Evolutionary conservation across 2,329 filamentous ascomycete genomes (phyloP), one percentile per base, ranked within the genome.

Genomic region (Dothidotthia symphoricarpi): DNA sequence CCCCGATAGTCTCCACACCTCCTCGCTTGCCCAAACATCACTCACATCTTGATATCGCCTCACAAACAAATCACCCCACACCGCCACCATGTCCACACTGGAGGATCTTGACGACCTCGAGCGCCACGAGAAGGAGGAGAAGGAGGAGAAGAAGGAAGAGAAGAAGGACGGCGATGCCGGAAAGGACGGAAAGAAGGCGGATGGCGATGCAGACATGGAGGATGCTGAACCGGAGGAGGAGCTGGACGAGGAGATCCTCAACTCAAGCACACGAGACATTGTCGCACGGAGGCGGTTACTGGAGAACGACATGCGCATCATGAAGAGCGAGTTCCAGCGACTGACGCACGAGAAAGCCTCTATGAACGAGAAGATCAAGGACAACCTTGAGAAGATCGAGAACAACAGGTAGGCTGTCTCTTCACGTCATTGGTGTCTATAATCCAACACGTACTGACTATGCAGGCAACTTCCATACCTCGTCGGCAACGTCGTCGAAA

Each of bases 291-390:
- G 84, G 75, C 84, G 90, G 63, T 78, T 98, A 64, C 77, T 98
- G 52, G 93, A 98, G 71, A 98, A 98, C 70, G 93, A 98, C 71
- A 86, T 93, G 61, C 81, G 93, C 61, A 97, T 98, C 72, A 97
- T 98, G 89, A 91, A 86, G 77, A 95, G 89, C 76, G 93, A 98
- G 71, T 89, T 82, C 59, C 90, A 95, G 66, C 85, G 93, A 57
- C 77, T 98, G 72, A 86, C 85, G 59, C 93, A 98, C 62, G 93
- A 98, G 73, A 95, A 95, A 74, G 82, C 85, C 33, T 84, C 88
- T 32, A 98, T 98, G 93, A 83, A 83, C 41, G 91, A 97, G 70
- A 97, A 96, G 77, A 97, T 98, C 70, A 97, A 96, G 78, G 93
- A 98, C 67, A 98, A 98, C 64, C 74, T 88, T 61, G 94, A 98